Conservation (phyloP, 805 yeast species). For the Candida broadrunensis region DNA sequence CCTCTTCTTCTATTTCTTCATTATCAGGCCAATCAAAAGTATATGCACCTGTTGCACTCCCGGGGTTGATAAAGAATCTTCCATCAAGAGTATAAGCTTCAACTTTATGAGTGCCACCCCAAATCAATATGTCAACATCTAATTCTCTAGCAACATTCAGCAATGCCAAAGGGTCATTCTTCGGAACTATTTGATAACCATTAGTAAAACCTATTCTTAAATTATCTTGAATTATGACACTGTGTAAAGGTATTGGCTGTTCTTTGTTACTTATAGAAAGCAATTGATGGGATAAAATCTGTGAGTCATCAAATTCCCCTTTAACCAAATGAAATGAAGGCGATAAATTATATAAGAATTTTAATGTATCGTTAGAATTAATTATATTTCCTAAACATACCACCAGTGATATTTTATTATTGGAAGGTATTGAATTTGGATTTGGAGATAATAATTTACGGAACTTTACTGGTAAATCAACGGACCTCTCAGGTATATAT, state of each 20-base stretch:
- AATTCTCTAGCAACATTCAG: conserved; percentile 81
- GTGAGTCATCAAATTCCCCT: conserved; percentile 73
- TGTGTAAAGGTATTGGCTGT: conserved; percentile 51
- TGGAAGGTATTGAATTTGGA: conserved; percentile 31
- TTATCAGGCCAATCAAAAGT: conserved; percentile 59
- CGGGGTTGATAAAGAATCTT: conserved; percentile 93
- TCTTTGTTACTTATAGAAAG: conserved; percentile 11
- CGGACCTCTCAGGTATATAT: conserved; percentile 83
- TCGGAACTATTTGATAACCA: conserved; percentile 82
- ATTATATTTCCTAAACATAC: conserved; percentile 83
- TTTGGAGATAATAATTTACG: conserved; percentile 74
- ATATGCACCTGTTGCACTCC: conserved; percentile 93
- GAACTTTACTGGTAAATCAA: conserved; percentile 61
- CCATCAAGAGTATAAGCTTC: conserved; percentile 94
- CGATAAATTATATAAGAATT: conserved; percentile 65
- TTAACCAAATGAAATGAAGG: conserved; percentile 71
- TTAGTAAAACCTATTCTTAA: conserved; percentile 81
- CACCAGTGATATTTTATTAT: conserved; percentile 76
- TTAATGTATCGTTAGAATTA: conserved; percentile 58
- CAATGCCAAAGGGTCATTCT: conserved; percentile 81
- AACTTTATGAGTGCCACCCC: conserved; percentile 92
- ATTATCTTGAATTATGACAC: conserved; percentile 64
- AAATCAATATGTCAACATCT: conserved; percentile 85
- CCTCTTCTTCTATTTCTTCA: conserved; percentile 45
- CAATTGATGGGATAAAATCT: conserved; percentile 32